These are phyloP conservation scores for Alternaria conjuncta DNA, from an alignment of 2,329 filamentous ascomycete species.

Conservation along the genomic window DNA sequence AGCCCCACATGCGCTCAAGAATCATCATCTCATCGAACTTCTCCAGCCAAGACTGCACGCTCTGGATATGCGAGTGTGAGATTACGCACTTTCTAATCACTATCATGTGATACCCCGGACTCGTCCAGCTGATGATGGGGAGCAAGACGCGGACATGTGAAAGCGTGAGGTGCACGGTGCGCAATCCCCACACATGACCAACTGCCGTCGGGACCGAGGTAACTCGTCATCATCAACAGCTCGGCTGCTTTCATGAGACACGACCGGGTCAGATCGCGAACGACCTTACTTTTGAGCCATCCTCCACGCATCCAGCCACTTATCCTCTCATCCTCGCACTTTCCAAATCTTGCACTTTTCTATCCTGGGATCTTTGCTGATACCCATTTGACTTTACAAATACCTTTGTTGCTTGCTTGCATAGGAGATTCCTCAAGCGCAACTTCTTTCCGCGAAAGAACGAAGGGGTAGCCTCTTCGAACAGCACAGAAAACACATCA, in stretches of 20 bases:
- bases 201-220: conserved; percentile 21
- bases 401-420: conserved; percentile 1
- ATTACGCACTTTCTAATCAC: background rate
- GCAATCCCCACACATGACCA: conserved; percentile 17
- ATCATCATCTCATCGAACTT: background rate
- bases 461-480: conserved; percentile 5
- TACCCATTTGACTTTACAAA: conserved; percentile 13
- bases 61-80: background rate
- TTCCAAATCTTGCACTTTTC: background rate
- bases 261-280: conserved; percentile 9
- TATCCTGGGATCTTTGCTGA: conserved; percentile 24
- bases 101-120: conserved; percentile 7
- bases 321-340: conserved; percentile 5
- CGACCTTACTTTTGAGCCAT: conserved; percentile 4
- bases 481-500: conserved; percentile 22
- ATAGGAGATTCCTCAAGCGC: conserved; percentile 9
- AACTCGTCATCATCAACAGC: conserved; percentile 13
- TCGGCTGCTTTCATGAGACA: conserved; percentile 20
- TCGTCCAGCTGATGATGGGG: background rate
- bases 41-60: background rate
- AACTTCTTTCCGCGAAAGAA: conserved; percentile 8
- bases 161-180: conserved; percentile 10
- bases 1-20: background rate
- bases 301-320: conserved; percentile 4
- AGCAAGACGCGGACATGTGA: conserved; percentile 8